Percentiles rank a stretch among this genome's conserved stretches.
Conservation (phyloP, 2,329 filamentous ascomycete genomes). For the Colletotrichum zoysiae region DNA sequence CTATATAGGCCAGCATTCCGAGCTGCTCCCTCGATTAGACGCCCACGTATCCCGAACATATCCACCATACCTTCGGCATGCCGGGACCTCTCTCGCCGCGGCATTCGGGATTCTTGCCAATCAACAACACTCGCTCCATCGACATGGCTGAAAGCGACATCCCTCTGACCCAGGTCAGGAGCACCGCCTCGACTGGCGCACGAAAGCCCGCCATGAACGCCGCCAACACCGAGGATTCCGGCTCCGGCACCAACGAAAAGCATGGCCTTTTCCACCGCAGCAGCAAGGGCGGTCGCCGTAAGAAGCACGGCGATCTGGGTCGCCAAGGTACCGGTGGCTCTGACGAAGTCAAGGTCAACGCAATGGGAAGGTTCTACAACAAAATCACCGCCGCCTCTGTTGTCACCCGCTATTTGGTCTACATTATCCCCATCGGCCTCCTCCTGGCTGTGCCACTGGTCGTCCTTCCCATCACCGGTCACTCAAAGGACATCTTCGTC, state of each 20-base stretch:
- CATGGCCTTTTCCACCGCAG: constrained; percentile 56
- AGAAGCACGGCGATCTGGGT: constrained; percentile 58
- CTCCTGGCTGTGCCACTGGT: constrained; percentile 73
- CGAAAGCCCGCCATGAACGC: constrained; percentile 59
- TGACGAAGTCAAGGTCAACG: constrained; percentile 70
- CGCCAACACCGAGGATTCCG: constrained; percentile 51
- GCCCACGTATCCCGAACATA: background rate
- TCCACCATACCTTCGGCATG: constrained; percentile 36
- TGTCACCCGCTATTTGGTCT: constrained; percentile 75
- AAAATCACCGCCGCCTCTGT: constrained; percentile 74
- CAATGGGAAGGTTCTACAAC: constrained; percentile 74
- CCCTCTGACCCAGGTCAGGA: constrained; percentile 68
- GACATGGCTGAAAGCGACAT: constrained; percentile 61
- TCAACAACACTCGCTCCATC: constrained; percentile 48
- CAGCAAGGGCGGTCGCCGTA: constrained; percentile 62
- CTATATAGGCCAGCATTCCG: constrained; percentile 19
- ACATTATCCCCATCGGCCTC: constrained; percentile 73
- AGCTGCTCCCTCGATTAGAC: constrained; percentile 24
- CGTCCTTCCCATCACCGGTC: constrained; percentile 61
- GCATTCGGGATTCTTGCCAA: constrained; percentile 60
- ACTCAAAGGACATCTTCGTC: constrained; percentile 53
- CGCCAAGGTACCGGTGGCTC: constrained; percentile 60
- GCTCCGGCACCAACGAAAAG: constrained; percentile 59
- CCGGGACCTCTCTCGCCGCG: constrained; percentile 52
- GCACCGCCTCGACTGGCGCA: constrained; percentile 66